These are phyloP conservation scores for Trebouxia gelatinosa DNA, from an alignment of 163 green algal genomes.

Conservation along the genomic window DNA sequence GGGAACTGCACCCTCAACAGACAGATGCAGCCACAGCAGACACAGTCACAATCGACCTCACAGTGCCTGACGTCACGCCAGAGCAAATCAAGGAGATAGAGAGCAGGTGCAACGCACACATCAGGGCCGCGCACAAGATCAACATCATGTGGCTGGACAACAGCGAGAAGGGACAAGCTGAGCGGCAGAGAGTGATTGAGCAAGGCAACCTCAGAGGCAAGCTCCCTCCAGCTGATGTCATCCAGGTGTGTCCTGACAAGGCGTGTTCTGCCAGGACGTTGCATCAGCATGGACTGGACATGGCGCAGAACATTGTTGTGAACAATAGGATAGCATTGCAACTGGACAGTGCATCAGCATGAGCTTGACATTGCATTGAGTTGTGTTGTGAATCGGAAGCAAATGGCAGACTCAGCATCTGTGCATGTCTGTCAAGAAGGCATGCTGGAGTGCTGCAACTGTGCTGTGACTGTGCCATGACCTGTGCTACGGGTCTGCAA, in stretches of 20 bases:
- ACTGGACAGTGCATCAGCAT: neutral
- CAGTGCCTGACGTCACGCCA: neutral
- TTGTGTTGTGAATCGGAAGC: neutral
- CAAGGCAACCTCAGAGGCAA: constrained; percentile 24
- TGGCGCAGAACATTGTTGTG: too few relatives aligned
- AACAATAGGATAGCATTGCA: too few relatives aligned
- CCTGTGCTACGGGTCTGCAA: neutral
- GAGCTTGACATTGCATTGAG: neutral
- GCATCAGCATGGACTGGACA: too few relatives aligned
- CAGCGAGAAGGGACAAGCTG: neutral
- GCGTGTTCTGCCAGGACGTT: too few relatives aligned
- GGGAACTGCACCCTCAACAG: constrained; percentile 28
- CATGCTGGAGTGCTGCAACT: neutral
- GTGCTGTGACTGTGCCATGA: neutral
- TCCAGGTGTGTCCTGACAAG: too few relatives aligned
- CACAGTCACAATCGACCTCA: constrained; percentile 29
- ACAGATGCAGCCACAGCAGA: neutral
- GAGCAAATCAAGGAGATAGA: constrained; percentile 22
- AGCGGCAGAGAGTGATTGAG: constrained; percentile 4
- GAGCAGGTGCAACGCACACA: constrained; percentile 8
- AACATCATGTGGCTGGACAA: neutral
- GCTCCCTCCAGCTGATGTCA: constrained; percentile 29
- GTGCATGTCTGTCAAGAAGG: neutral
- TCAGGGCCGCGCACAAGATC: neutral
- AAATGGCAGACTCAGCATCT: neutral